Evolutionary conservation across 495 filamentous ascomycete species (phyloP).

Genomic region (Beverwykella pulmonaria): DNA sequence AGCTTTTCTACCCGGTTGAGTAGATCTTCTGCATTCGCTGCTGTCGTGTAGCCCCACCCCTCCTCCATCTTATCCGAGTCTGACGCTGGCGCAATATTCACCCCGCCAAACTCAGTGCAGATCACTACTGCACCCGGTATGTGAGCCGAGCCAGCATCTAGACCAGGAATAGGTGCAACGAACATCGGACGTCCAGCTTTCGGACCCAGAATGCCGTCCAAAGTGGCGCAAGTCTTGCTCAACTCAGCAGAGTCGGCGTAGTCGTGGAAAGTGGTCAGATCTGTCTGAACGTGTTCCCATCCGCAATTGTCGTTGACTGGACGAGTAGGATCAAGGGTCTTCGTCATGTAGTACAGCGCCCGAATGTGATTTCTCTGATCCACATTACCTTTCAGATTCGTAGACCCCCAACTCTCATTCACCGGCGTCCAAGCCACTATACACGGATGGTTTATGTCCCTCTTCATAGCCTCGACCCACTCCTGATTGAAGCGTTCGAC

Average conservation of each 20-base stretch:
- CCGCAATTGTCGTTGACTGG: constrained; percentile 68
- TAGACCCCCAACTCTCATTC: constrained; percentile 66
- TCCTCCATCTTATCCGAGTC: constrained; percentile 43
- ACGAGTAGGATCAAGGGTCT: constrained; percentile 60
- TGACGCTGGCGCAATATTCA: constrained; percentile 57
- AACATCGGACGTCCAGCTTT: constrained; percentile 56
- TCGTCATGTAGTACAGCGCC: constrained; percentile 60
- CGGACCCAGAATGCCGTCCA: constrained; percentile 52
- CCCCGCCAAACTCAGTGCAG: constrained; percentile 62
- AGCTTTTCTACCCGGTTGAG: constrained; percentile 39
- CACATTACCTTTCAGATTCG: constrained; percentile 52
- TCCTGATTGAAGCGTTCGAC: constrained; percentile 58
- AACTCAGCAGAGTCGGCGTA: constrained; percentile 57
- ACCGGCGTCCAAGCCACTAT: constrained; percentile 65
- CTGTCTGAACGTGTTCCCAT: constrained; percentile 63
- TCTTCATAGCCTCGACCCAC: constrained; percentile 59
- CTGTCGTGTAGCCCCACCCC: constrained; percentile 45
- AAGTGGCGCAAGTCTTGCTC: constrained; percentile 49
- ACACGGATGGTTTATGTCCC: constrained; percentile 63
- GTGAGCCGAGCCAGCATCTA: constrained; percentile 52
- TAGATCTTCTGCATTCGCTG: constrained; percentile 36
- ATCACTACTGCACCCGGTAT: constrained; percentile 57
- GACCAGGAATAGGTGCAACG: constrained; percentile 46
- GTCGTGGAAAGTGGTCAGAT: constrained; percentile 65
- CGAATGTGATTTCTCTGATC: constrained; percentile 63